phyloP scores from a whole-genome alignment of 345 rosid genomes.

The Eutrema heterophyllum region DNA sequence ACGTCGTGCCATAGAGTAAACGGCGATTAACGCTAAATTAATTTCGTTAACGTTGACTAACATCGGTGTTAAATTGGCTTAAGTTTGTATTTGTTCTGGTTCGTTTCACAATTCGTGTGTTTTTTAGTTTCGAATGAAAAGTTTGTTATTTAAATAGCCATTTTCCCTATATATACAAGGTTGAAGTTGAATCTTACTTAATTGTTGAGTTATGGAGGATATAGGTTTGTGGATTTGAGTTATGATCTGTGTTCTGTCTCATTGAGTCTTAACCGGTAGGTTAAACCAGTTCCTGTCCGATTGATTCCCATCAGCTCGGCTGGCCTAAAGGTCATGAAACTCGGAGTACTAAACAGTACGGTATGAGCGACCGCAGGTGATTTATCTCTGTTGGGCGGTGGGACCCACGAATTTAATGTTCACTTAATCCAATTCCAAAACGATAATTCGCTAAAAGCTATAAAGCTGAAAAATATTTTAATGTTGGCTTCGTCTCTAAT shows the following conservation, averaged over 20 bases:
- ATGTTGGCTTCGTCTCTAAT: constrained; percentile 31
- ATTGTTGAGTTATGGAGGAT: neutral
- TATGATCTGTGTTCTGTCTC: no score
- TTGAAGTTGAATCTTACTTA: neutral
- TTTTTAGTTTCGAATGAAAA: no score
- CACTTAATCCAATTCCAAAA: constrained; percentile 25
- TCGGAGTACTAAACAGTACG: neutral
- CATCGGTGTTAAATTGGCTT: no score
- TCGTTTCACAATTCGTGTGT: no score
- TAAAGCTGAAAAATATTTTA: neutral
- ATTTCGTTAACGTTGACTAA: no score
- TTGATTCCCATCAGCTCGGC: neutral
- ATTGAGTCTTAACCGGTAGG: neutral
- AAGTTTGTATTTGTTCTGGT: no score
- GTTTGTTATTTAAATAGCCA: no score
- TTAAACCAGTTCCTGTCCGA: neutral
- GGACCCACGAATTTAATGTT: constrained; percentile 16
- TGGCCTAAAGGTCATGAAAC: neutral
- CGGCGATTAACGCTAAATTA: no score
- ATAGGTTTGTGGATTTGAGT: no score
- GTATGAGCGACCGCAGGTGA: neutral
- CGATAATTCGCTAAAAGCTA: constrained; percentile 12
- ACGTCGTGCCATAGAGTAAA: no score
- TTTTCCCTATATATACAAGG: neutral
- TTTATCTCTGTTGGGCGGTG: neutral